A percentile compares a stretch with the other conserved stretches of the same genome.
These are phyloP conservation scores for Carex kokanica DNA, from an alignment of 176 grass and related monocot genomes.

Conservation along the genomic window DNA sequence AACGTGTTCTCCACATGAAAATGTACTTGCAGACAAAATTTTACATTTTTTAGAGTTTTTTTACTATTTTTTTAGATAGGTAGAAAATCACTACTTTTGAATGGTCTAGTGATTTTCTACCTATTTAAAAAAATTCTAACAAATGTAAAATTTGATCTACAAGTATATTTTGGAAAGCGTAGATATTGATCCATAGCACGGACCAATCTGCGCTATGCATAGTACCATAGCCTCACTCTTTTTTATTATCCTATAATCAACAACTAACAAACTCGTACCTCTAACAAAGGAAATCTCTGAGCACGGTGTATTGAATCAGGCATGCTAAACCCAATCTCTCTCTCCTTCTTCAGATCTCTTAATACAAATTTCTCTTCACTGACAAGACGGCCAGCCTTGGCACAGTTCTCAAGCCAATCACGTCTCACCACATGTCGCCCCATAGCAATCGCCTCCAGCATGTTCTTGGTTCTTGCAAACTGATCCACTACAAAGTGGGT, in stretches of 20 bases:
- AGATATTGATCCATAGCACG: no score
- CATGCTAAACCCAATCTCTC: conserved; percentile 75
- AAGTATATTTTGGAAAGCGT: no score
- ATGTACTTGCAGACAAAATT: no score
- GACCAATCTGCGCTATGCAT: no score
- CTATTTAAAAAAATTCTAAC: no score
- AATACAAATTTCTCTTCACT: conserved; percentile 76
- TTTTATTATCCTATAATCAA: conserved; percentile 17
- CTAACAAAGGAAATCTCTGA: conserved; percentile 44
- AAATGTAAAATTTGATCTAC: no score
- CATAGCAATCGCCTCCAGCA: conserved; percentile 84
- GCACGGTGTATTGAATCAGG: conserved; percentile 50
- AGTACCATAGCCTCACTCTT: no score
- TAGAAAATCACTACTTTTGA: no score
- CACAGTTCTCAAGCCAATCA: conserved; percentile 81
- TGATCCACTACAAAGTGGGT: conserved; percentile 83
- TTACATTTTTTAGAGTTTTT: no score
- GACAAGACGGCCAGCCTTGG: conserved; percentile 55
- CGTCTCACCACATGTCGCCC: conserved; percentile 67
- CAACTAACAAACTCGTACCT: conserved; percentile 40
- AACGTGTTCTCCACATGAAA: no score
- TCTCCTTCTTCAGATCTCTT: conserved; percentile 89
- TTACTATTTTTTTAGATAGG: no score
- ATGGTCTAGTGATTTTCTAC: no score
- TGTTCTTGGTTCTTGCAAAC: conserved; percentile 84